Conservation (phyloP, 129 eudicot species). For the Ambrosia trifida region DNA sequence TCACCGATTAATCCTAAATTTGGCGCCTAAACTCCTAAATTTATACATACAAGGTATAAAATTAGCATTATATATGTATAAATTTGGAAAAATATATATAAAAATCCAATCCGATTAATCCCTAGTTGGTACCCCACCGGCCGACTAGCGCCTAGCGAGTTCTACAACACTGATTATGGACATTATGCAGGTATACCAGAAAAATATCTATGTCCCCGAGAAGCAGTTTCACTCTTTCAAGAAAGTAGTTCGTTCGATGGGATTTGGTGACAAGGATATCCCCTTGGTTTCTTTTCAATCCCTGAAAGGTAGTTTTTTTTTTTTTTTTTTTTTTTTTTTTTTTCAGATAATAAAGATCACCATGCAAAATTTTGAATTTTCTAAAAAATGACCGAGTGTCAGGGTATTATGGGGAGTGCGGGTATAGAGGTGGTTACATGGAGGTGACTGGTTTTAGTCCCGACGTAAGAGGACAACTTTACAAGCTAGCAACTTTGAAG, state of each 20-base stretch:
- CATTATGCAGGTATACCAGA: slow-evolving; percentile 80
- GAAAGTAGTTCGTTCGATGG: slow-evolving; percentile 83
- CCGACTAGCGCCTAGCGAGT: too few relatives aligned
- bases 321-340: too few relatives aligned
- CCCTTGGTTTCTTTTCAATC: slow-evolving; percentile 94
- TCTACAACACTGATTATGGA: too few relatives aligned
- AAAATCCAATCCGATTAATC: too few relatives aligned
- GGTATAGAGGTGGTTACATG: slow-evolving; percentile 98
- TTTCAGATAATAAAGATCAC: too few relatives aligned
- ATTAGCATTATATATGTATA: too few relatives aligned
- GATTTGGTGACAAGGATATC: slow-evolving; percentile 78
- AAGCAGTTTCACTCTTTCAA: slow-evolving; percentile 88
- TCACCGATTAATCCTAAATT: too few relatives aligned
- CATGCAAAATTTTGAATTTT: too few relatives aligned
- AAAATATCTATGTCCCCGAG: slow-evolving; percentile 83
- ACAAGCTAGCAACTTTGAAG: slow-evolving; percentile 88
- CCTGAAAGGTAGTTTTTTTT: slow-evolving; percentile 61
- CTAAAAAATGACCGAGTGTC: not conserved
- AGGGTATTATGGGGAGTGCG: slow-evolving; percentile 99
- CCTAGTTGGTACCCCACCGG: too few relatives aligned
- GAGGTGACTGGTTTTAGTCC: slow-evolving; percentile 93
- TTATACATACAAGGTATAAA: too few relatives aligned
- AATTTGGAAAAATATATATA: too few relatives aligned
- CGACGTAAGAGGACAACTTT: slow-evolving; percentile 77
- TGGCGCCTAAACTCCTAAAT: too few relatives aligned